Base-by-base conservation (phyloP, 495 filamentous ascomycete species). In the Umbilicaria muhlenbergii region DNA sequence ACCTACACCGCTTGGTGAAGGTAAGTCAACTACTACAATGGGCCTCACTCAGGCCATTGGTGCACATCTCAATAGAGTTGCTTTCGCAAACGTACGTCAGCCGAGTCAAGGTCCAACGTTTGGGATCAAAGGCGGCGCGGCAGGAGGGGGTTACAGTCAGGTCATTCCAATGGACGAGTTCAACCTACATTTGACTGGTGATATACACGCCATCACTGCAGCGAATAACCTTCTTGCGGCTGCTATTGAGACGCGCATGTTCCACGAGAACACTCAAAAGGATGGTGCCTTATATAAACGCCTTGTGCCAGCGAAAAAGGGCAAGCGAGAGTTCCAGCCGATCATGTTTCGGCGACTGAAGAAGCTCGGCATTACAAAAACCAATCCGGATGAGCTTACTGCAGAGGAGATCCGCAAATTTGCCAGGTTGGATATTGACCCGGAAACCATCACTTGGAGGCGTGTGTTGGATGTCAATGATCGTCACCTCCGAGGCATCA, bases 101-200 rank as follows among this genome's bases (percentile, higher is more conserved):
- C 91, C 91, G 24, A 92, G 84, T 54, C 91, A 95, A 68, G 91
- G 91, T 10, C 91, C 91, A 41, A 98, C 91, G 0, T 98, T 98
- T 56, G 91, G 91, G 54, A 95, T 98, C 70, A 98, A 98, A 67
- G 91, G 91, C 36, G 91, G 91, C 49, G 91, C 91, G 41, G 91
- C 91, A 44, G 91, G 91, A 54, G 91, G 91, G 51, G 91, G 91
- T 13, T 98, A 94, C 69, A 92, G 85, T 60, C 91, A 98, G 62
- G 91, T 96, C 54, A 96, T 98, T 51, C 91, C 91, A 41, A 98
- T 98, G 91, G 91, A 98, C 50, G 91, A 98, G 60, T 98, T 98
- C 70, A 98, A 98, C 58, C 69, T 98, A 48, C 91, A 98, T 58
- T 65, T 98, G 58, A 98, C 91, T 35, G 91, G 91, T 51, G 91